Evolutionary conservation across 2,329 filamentous ascomycete genomes (phyloP).

Genomic region (Zymoseptoria crescenta): DNA sequence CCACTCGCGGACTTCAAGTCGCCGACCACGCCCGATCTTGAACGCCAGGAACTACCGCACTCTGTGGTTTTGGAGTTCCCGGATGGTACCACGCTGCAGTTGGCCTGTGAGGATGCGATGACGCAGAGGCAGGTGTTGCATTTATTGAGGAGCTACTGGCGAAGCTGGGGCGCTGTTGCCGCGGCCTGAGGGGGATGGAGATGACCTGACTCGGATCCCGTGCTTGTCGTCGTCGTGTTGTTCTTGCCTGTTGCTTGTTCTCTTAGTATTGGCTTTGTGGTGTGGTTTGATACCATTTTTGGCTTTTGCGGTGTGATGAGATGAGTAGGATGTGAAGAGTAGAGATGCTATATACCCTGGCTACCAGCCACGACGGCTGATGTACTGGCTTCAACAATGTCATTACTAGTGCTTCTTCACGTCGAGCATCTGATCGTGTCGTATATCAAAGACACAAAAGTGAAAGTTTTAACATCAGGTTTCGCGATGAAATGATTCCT

Average conservation of each 20-base stretch:
- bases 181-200: not conserved
- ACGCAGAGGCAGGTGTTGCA: slow-evolving; percentile 45
- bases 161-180: slow-evolving; percentile 12
- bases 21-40: slow-evolving; percentile 79
- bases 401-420: not conserved
- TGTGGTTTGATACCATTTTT: not conserved
- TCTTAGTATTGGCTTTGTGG: not conserved
- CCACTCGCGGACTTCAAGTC: slow-evolving; percentile 75
- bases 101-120: slow-evolving; percentile 51
- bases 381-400: not conserved
- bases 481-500: too few relatives aligned
- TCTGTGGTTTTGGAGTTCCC: slow-evolving; percentile 61
- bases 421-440: too few relatives aligned
- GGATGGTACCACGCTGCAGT: slow-evolving; percentile 55
- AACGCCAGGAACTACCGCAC: slow-evolving; percentile 86
- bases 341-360: not conserved
- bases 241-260: not conserved
- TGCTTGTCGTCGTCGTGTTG: too few relatives aligned
- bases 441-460: too few relatives aligned
- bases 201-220: too few relatives aligned
- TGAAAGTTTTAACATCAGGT: too few relatives aligned
- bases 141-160: slow-evolving; percentile 26
- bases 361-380: not conserved
- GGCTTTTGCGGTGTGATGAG: not conserved
- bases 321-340: not conserved